These are phyloP conservation scores for Oidiodendron maius DNA, from an alignment of 495 filamentous ascomycete species.

Conservation along the genomic window DNA sequence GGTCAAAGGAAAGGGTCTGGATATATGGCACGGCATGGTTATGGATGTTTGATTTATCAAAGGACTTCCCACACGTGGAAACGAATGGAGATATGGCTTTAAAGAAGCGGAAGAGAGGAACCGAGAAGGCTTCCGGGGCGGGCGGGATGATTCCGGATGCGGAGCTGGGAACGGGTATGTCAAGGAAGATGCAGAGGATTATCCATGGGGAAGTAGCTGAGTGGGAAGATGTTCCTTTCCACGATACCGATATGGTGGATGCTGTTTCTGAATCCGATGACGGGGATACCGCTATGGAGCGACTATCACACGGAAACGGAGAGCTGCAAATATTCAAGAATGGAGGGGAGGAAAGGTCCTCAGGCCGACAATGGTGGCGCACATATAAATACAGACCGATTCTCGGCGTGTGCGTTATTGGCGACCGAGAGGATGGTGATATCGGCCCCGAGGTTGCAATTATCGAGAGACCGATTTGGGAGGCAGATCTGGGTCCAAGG, in stretches of 20 bases:
- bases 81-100: not conserved
- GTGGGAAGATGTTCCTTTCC: conserved; percentile 19
- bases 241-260: conserved; percentile 29
- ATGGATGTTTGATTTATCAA: conserved; percentile 85
- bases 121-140: conserved; percentile 40
- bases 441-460: conserved; percentile 68
- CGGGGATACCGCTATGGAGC: conserved; percentile 13
- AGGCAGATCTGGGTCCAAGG: conserved; percentile 70
- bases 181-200: conserved; percentile 49
- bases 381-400: conserved; percentile 90
- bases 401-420: conserved; percentile 75
- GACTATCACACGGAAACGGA: conserved; percentile 2
- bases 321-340: conserved; percentile 5
- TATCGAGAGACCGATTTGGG: conserved; percentile 81
- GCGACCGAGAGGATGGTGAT: conserved; percentile 22
- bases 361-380: conserved; percentile 48
- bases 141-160: conserved; percentile 55
- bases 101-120: conserved; percentile 25
- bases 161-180: conserved; percentile 49
- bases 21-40: conserved; percentile 79
- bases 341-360: conserved; percentile 22
- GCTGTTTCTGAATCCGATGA: conserved; percentile 36
- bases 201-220: conserved; percentile 37
- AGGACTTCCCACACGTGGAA: conserved; percentile 50
- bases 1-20: conserved; percentile 62